A percentile compares a stretch with the other conserved stretches of the same genome.
phyloP scores from a whole-genome alignment of 768 basidiomycete species.

The Mycena polygramma region DNA sequence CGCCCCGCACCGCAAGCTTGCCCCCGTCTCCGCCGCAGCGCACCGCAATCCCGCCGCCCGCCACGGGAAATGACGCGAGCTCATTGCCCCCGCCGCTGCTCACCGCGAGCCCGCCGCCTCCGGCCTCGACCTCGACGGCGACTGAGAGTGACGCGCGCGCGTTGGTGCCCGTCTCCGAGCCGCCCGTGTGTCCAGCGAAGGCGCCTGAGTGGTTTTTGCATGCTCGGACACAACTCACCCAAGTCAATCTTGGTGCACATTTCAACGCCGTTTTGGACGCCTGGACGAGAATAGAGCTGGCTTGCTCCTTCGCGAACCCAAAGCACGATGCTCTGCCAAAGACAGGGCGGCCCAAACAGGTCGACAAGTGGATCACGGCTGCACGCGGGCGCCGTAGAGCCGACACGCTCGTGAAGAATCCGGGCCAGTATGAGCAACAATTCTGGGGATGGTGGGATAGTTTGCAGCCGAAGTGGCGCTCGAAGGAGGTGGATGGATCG shows the following conservation, averaged over 20 bases:
- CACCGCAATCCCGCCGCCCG: too few relatives aligned
- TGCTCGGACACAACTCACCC: neutral
- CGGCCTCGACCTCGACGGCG: too few relatives aligned
- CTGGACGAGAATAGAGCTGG: neutral
- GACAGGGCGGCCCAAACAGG: neutral
- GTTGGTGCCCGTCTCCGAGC: neutral
- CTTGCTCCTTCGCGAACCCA: neutral
- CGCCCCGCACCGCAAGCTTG: too few relatives aligned
- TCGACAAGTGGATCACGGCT: neutral
- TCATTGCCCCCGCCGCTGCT: too few relatives aligned
- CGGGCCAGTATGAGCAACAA: too few relatives aligned
- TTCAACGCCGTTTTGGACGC: neutral
- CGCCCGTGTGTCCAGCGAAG: neutral
- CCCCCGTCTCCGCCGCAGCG: too few relatives aligned
- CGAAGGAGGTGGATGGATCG: neutral
- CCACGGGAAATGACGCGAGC: too few relatives aligned
- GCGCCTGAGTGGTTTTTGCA: neutral
- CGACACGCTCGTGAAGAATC: too few relatives aligned
- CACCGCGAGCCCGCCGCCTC: too few relatives aligned
- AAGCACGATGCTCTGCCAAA: neutral
- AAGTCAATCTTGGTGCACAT: neutral
- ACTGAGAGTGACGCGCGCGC: too few relatives aligned
- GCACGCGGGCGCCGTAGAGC: neutral
- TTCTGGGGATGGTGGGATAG: neutral
- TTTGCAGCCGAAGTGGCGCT: neutral